Evolutionary conservation across 176 grass and related monocot genomes (phyloP).

Genomic region (Neostapfia colusana): DNA sequence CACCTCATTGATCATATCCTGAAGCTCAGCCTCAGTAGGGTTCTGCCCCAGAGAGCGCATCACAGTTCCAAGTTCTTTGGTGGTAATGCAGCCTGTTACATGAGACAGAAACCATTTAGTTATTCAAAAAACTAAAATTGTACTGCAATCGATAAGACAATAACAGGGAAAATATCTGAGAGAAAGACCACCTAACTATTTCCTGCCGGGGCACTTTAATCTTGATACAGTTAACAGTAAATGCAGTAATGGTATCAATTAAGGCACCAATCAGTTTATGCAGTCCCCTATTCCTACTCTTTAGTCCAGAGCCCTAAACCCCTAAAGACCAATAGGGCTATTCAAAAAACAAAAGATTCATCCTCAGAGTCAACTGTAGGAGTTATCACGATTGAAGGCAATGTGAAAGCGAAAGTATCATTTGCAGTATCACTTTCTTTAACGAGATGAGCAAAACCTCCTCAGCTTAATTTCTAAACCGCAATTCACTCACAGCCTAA

Average conservation of each 20-base stretch:
- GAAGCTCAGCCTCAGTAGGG: slow-evolving; percentile 53
- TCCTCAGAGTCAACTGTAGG: not conserved
- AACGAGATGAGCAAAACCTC: no score
- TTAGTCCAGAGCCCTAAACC: not conserved
- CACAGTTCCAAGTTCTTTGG: slow-evolving; percentile 53
- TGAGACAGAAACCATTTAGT: not conserved
- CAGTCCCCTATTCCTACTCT: not conserved
- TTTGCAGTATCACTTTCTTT: no score
- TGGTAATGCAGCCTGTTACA: slow-evolving; percentile 51
- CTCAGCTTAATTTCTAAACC: no score
- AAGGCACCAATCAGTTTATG: not conserved
- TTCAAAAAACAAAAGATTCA: not conserved
- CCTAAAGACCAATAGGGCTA: not conserved
- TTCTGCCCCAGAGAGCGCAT: slow-evolving; percentile 55
- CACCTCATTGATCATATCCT: slow-evolving; percentile 53
- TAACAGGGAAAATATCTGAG: not conserved
- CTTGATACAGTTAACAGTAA: not conserved
- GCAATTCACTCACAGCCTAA: no score
- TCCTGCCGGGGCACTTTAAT: not conserved
- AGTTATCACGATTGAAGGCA: not conserved
- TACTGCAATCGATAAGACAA: not conserved
- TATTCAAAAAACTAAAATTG: not conserved
- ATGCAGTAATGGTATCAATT: slow-evolving; percentile 5
- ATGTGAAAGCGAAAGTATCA: no score
- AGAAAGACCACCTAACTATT: not conserved